Evolutionary conservation across 2,329 filamentous ascomycete species (phyloP), one percentile per base, ranked within the genome.

Genomic region (Diplocarpon rosae): DNA sequence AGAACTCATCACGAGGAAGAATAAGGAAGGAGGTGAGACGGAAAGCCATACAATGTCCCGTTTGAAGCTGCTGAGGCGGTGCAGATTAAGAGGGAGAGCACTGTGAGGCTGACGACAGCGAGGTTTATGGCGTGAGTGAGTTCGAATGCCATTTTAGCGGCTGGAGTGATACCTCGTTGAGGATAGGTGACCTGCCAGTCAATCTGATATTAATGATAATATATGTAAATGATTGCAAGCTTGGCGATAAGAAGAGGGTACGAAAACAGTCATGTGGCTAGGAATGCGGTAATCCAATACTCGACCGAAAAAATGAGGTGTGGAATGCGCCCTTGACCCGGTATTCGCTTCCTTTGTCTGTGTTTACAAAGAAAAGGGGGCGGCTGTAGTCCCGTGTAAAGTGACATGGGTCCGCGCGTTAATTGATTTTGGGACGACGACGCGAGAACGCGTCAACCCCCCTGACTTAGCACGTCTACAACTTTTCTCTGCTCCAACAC

Each of bases 21-120:
- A 29, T 13, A 33, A 15, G n/a, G 27, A n/a, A 29, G 12, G 29
- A n/a, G 13, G 14, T 15, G 35, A 43, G 28, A 32, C 6, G 20
- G 33, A 8, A 31, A 24, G 17, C 20, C 30, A 9, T 45, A 48
- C 43, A 46, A 50, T 24, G 45, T 50, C 24, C 39, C 39, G 33
- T 50, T 50, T 11, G 37, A 30, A 11, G 33, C 34, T 7, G 39
- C 39, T 3, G 40, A 24, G 9, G 16, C 46, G 10, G 30, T 20
- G 17, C 42, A 15, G 17, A 15, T 15, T 37, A 46, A 40, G 32
- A 46, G 12, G 35, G 39, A 14, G 31, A 45, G 10, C 16, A 42
- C 13, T n/a, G 40, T 27, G 27, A 42, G 8, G 2, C 27, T 17
- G 28, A 43, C 29, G 15, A 47, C 15, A 13, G 45, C 28, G 37